phyloP scores from a whole-genome alignment of 306 rosid genomes.

The Calophaca sinica region DNA sequence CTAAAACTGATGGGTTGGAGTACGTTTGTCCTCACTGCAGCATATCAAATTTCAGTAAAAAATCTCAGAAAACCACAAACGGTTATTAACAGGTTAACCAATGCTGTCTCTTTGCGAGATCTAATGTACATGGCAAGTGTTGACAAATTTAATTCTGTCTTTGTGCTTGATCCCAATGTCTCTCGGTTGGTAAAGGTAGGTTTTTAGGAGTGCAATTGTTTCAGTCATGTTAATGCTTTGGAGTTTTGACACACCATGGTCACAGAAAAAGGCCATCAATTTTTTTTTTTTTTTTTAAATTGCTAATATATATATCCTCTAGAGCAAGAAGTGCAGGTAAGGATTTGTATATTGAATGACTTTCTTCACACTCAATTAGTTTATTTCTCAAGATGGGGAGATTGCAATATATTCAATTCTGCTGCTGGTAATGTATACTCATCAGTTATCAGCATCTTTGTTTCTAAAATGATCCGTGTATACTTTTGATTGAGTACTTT shows the following conservation, averaged over 20 bases:
- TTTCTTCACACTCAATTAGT: conserved; percentile 32
- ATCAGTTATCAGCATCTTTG: not conserved
- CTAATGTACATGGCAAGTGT: conserved; percentile 44
- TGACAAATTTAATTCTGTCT: conserved; percentile 32
- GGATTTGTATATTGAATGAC: conserved; percentile 24
- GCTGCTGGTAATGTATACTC: conserved; percentile 16
- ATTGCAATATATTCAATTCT: conserved; percentile 21
- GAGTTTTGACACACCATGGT: conserved; percentile 32
- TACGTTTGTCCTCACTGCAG: conserved; percentile 96
- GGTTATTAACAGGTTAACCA: conserved; percentile 53
- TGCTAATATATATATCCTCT: not conserved
- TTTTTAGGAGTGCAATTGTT: conserved; percentile 43
- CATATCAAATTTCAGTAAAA: conserved; percentile 80
- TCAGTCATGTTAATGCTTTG: conserved; percentile 17
- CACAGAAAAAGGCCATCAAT: conserved; percentile 30
- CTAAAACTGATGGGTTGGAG: conserved; percentile 96
- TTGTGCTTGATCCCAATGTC: conserved; percentile 19
- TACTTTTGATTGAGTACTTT: not conserved
- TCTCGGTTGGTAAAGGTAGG: conserved; percentile 28
- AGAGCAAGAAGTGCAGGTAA: conserved; percentile 21
- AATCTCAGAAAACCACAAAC: conserved; percentile 76
- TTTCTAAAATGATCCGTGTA: not conserved
- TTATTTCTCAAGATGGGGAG: not conserved
- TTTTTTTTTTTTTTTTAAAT: not conserved
- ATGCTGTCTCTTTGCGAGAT: conserved; percentile 6